Evolutionary conservation across 805 yeast species (phyloP).

Genomic region (Saturnispora halmiae): DNA sequence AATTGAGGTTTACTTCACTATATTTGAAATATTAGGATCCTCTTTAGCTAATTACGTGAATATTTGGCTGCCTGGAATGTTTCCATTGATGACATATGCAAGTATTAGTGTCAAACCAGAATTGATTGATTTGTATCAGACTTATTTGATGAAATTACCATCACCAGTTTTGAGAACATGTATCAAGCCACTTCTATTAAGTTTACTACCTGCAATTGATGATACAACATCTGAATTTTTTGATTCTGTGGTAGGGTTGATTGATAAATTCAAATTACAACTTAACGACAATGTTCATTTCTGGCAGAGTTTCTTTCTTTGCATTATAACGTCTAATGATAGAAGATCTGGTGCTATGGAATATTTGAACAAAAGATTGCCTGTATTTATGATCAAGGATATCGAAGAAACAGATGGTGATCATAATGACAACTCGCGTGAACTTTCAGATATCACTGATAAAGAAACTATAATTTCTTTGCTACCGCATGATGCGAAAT

Average conservation of each 20-base stretch:
- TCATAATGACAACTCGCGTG: conserved; percentile 8
- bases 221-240: conserved; percentile 87
- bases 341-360: conserved; percentile 74
- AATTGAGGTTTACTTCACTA: conserved; percentile 60
- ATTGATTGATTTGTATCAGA: conserved; percentile 52
- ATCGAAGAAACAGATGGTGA: not conserved
- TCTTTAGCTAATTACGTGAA: conserved; percentile 46
- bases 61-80: conserved; percentile 87
- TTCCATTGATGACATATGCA: conserved; percentile 82
- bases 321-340: conserved; percentile 71
- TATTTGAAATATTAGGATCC: conserved; percentile 56
- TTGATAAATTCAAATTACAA: conserved; percentile 50
- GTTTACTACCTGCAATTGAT: conserved; percentile 81
- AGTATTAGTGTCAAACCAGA: conserved; percentile 82
- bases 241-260: conserved; percentile 45
- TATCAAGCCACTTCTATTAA: conserved; percentile 60
- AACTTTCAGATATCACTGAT: conserved; percentile 10
- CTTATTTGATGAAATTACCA: conserved; percentile 46
- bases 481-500: conserved; percentile 37
- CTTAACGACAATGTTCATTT: conserved; percentile 63
- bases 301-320: conserved; percentile 76
- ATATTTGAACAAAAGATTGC: conserved; percentile 62
- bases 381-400: conserved; percentile 34
- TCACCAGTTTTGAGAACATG: conserved; percentile 41
- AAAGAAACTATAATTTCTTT: conserved; percentile 19